These are phyloP conservation scores for Neopestalotiopsis sp. DNA, from an alignment of 2,329 filamentous ascomycete species.

Conservation along the genomic window DNA sequence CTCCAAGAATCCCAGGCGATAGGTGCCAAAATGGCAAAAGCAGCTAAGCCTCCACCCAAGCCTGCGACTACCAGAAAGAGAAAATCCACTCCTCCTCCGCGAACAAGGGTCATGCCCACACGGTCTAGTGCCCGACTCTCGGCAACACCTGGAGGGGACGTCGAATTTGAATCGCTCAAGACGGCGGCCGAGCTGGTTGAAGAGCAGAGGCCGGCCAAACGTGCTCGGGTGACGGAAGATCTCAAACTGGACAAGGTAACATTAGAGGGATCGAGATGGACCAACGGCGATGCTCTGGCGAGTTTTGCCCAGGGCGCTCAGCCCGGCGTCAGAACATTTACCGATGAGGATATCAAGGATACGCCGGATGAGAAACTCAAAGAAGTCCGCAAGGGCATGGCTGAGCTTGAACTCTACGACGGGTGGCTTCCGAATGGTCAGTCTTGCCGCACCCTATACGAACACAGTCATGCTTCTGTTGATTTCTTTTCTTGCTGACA, in stretches of 20 bases:
- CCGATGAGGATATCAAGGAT: slow-evolving; percentile 79
- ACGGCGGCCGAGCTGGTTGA: slow-evolving; percentile 51
- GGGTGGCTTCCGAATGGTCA: slow-evolving; percentile 80
- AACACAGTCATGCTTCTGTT: background rate
- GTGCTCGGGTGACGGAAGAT: slow-evolving; percentile 55
- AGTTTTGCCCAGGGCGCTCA: slow-evolving; percentile 70
- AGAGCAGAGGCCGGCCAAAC: slow-evolving; percentile 53
- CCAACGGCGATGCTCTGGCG: slow-evolving; percentile 68
- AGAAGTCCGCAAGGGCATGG: slow-evolving; percentile 77
- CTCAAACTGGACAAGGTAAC: slow-evolving; percentile 78
- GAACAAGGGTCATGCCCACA: slow-evolving; percentile 53
- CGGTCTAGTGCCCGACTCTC: slow-evolving; percentile 64
- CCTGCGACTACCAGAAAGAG: slow-evolving; percentile 42
- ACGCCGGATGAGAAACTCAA: slow-evolving; percentile 79
- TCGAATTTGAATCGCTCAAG: slow-evolving; percentile 49
- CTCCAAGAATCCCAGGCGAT: slow-evolving; percentile 77
- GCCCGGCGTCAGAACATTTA: slow-evolving; percentile 85
- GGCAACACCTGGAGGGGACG: slow-evolving; percentile 54
- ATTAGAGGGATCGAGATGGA: slow-evolving; percentile 80
- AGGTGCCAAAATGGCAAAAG: slow-evolving; percentile 70
- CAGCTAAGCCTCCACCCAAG: slow-evolving; percentile 55
- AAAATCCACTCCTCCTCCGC: slow-evolving; percentile 48
- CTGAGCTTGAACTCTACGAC: slow-evolving; percentile 77
- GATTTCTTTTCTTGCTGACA: slow-evolving; percentile 3
- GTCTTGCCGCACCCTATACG: slow-evolving; percentile 30